These are phyloP conservation scores for Penicillium glabrum DNA, from an alignment of 2,329 filamentous ascomycete genomes.

Conservation along the genomic window DNA sequence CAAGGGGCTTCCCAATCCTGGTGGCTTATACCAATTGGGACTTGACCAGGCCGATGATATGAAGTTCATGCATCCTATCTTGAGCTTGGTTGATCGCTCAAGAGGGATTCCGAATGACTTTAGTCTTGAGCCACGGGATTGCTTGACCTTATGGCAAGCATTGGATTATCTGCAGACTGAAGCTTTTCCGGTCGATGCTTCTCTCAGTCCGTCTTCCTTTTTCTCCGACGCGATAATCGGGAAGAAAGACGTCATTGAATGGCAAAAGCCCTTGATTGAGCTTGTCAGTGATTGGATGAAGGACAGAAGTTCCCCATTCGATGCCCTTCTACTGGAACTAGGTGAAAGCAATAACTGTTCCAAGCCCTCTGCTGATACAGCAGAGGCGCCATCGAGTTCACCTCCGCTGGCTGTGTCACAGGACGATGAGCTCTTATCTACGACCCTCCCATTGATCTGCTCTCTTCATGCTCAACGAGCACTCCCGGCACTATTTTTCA, in stretches of 20 bases:
- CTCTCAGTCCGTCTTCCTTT: slow-evolving; percentile 28
- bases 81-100: slow-evolving; percentile 60
- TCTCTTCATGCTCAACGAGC: slow-evolving; percentile 61
- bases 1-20: slow-evolving; percentile 46
- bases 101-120: slow-evolving; percentile 68
- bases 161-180: slow-evolving; percentile 60
- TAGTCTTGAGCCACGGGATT: slow-evolving; percentile 69
- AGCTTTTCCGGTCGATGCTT: slow-evolving; percentile 47
- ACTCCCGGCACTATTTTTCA: slow-evolving; percentile 74
- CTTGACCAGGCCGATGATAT: slow-evolving; percentile 54
- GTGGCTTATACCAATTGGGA: slow-evolving; percentile 36
- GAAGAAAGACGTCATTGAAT: slow-evolving; percentile 66
- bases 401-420: background rate
- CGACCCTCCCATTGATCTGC: slow-evolving; percentile 50
- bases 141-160: slow-evolving; percentile 62
- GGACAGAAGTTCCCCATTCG: slow-evolving; percentile 54
- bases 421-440: slow-evolving; percentile 37
- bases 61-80: slow-evolving; percentile 65
- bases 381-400: background rate
- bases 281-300: slow-evolving; percentile 62
- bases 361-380: background rate
- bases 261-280: slow-evolving; percentile 63
- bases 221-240: slow-evolving; percentile 54
- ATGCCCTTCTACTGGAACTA: slow-evolving; percentile 52
- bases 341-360: background rate